Percentiles rank a stretch among this genome's conserved stretches.
Conservation (phyloP, 2,329 filamentous ascomycete species). For the Pseudovirgaria hyperparasitica region DNA sequence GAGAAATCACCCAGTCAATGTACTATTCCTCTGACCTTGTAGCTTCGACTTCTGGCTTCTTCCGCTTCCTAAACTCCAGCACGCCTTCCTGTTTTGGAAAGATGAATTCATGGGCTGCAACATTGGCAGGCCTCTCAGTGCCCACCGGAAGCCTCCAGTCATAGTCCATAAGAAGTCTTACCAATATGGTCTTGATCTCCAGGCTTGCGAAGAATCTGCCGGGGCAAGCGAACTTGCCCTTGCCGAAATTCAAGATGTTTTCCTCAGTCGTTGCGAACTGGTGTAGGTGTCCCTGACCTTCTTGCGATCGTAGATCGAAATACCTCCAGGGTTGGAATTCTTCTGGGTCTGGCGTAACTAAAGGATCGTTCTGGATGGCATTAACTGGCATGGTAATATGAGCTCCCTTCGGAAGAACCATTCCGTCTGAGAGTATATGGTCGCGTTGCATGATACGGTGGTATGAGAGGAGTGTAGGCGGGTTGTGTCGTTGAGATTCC, state of each 20-base stretch:
- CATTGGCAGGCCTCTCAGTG: constrained; percentile 3
- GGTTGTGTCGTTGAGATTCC: constrained; percentile 9
- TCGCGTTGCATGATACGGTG: constrained; percentile 6
- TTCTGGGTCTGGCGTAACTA: constrained; percentile 4
- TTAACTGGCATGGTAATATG: constrained; percentile 7
- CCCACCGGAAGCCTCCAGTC: constrained; percentile 6
- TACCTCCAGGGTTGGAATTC: constrained; percentile 8
- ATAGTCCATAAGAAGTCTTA: constrained; percentile 6
- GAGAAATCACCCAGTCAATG: no score
- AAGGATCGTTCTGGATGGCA: constrained; percentile 4
- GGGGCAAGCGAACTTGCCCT: constrained; percentile 6
- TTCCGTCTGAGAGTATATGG: constrained; percentile 7
- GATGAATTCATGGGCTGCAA: constrained; percentile 4
- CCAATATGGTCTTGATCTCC: constrained; percentile 6
- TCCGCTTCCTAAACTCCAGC: constrained; percentile 3
- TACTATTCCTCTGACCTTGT: no score
- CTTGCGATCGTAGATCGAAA: constrained; percentile 4
- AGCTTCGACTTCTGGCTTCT: no score
- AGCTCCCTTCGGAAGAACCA: constrained; percentile 7
- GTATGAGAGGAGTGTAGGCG: constrained; percentile 7
- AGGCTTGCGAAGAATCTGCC: constrained; percentile 8
- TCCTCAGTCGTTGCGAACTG: constrained; percentile 6
- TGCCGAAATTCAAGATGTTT: constrained; percentile 6
- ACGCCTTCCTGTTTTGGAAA: constrained; percentile 5
- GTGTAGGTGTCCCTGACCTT: constrained; percentile 5